Evolutionary conservation across 2,329 filamentous ascomycete species (phyloP), one percentile per base, ranked within the genome.

Genomic region (Myotisia sp.): DNA sequence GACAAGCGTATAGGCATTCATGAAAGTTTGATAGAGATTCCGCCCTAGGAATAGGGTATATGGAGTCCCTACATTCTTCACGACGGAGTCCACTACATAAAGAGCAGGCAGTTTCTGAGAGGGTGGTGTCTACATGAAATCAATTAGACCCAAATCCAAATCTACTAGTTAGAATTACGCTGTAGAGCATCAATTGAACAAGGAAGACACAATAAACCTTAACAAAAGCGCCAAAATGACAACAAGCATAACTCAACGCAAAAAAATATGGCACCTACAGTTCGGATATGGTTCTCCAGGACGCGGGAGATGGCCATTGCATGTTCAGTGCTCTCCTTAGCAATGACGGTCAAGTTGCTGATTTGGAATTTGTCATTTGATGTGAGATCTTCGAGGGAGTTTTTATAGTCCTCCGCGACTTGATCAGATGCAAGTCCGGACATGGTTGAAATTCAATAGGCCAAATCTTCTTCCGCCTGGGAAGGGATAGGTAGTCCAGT

Each of bases 41-140:
- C 83, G 78, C 34, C 86, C 84, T 44, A 98, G 80, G 56, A 93
- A 95, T 8, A 95, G 69, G 0, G 87, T 95, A 59, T 98, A 98
- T 5, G 90, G 90, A 1, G 87, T 94, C 41, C 90, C 90, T 42
- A 98, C 85, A 64, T 98, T 95, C 61, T 98, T 98, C 53, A 92
- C 86, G 41, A 98, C 87, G 10, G 87, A 95, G 61, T 98, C 90
- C 52, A 98, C 77, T 44, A 98, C 83, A 60, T 95, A 98, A 18
- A 98, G 70, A n/a, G 90, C 84, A 12, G 90, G 86, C 2, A 98
- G 67, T 53, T 95, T 98, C 57, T 85, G 86, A 41, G 75, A 71
- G 24, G 90, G 85, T 29, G 84, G 74, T 36, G 80, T 83, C 90
- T 98, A 60, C 44, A 55, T n/a, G 34, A 49, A 42, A 44, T 47